Evolutionary conservation across 495 filamentous ascomycete genomes (phyloP).

Genomic region (Stereocaulon alpinum): DNA sequence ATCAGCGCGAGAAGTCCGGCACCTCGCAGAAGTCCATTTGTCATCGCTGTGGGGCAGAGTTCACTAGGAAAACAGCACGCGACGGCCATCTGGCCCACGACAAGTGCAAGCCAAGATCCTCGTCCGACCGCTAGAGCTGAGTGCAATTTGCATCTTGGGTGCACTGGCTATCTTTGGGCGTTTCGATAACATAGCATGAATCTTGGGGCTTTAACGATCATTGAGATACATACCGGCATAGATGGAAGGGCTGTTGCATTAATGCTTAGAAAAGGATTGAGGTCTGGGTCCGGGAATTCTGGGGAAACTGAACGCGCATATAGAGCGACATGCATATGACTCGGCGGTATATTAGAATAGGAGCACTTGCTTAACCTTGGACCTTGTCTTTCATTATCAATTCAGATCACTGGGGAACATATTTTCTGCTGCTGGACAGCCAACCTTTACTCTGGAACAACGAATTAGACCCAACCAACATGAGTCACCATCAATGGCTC

Average conservation of each 20-base stretch:
- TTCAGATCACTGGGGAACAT: not conserved
- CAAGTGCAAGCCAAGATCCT: conserved; percentile 58
- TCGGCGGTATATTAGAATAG: not conserved
- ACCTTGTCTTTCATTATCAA: conserved; percentile 3
- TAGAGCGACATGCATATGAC: not conserved
- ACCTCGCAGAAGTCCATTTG: conserved; percentile 78
- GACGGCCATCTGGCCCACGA: conserved; percentile 83
- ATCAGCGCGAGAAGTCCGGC: conserved; percentile 90
- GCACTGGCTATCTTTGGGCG: conserved; percentile 4
- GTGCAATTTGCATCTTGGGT: not conserved
- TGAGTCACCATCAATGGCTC: too few species aligned
- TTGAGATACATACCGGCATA: not conserved
- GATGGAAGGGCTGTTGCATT: not conserved
- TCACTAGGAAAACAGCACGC: conserved; percentile 80
- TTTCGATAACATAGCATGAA: conserved; percentile 13
- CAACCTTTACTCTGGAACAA: not conserved
- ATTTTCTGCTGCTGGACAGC: not conserved
- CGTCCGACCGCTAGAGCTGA: not conserved
- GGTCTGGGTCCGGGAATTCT: too few species aligned
- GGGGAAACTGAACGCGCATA: not conserved
- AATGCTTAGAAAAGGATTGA: not conserved
- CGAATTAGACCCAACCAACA: not conserved
- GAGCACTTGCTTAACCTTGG: not conserved
- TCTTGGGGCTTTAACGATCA: not conserved
- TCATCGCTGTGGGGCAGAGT: conserved; percentile 80